These are phyloP conservation scores for Hysterium pulicare DNA, from an alignment of 2,329 filamentous ascomycete genomes.

Conservation along the genomic window DNA sequence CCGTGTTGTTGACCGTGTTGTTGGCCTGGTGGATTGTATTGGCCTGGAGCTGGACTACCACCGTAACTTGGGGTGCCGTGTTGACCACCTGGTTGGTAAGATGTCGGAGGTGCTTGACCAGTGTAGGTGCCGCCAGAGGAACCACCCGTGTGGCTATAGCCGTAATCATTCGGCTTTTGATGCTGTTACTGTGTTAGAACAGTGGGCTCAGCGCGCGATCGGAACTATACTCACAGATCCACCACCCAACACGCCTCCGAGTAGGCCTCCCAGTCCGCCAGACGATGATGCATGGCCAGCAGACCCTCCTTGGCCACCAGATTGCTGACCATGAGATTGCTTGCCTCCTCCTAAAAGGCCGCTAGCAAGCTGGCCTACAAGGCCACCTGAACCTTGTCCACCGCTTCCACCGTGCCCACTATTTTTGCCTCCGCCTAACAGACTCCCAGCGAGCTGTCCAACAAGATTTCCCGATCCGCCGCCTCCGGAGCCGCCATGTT, in stretches of 20 bases:
- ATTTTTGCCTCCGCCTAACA: conserved; percentile 34
- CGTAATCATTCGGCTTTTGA: conserved; percentile 52
- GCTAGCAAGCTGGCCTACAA: conserved; percentile 10
- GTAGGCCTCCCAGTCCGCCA: conserved; percentile 27
- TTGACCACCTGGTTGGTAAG: conserved; percentile 50
- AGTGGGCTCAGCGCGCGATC: background rate
- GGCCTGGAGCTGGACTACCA: conserved; percentile 4
- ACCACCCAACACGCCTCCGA: conserved; percentile 36
- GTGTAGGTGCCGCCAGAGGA: conserved; percentile 53
- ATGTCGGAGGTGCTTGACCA: conserved; percentile 60
- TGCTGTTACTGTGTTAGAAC: conserved; percentile 18
- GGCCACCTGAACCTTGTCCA: conserved; percentile 30
- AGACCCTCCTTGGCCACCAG: conserved; percentile 47
- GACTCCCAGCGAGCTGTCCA: conserved; percentile 55
- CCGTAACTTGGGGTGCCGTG: conserved; percentile 5
- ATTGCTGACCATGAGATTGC: background rate
- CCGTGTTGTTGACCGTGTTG: conserved; percentile 5
- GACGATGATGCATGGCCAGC: conserved; percentile 12
- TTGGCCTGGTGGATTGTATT: conserved; percentile 3
- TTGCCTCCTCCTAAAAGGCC: conserved; percentile 9
- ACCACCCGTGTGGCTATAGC: conserved; percentile 58
- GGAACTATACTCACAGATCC: conserved; percentile 26
- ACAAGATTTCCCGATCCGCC: conserved; percentile 40
- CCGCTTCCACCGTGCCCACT: conserved; percentile 20
- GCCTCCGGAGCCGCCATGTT: conserved; percentile 18